Conservation (phyloP, 495 filamentous ascomycete genomes). For the Patellaria atrata region DNA sequence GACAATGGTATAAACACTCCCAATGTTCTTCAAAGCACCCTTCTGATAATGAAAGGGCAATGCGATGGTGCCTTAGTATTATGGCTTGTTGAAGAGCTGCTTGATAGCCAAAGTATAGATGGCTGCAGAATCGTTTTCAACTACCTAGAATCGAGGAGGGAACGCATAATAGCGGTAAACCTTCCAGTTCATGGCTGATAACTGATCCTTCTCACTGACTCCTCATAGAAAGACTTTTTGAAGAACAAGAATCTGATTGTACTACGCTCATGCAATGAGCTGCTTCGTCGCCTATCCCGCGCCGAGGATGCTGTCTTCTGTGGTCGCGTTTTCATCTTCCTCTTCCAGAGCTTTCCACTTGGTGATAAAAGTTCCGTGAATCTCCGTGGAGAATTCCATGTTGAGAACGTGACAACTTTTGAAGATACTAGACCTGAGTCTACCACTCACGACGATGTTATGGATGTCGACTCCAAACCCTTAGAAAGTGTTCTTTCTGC, state of each 20-base stretch:
- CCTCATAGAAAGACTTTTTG: conserved; percentile 50
- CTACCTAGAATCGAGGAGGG: conserved; percentile 82
- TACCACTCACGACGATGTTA: conserved; percentile 33
- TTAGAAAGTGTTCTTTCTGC: conserved; percentile 15
- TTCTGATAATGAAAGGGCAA: no score
- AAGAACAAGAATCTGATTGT: conserved; percentile 74
- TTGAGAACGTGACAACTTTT: conserved; percentile 84
- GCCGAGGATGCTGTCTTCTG: conserved; percentile 96
- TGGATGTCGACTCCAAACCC: conserved; percentile 37
- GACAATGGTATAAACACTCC: conserved; percentile 50
- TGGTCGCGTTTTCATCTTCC: conserved; percentile 89
- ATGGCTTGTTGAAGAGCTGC: conserved; percentile 83
- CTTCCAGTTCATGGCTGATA: not conserved
- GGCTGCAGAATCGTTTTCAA: conserved; percentile 85
- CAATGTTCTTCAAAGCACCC: no score
- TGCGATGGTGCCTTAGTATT: conserved; percentile 75
- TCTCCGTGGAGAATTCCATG: conserved; percentile 86
- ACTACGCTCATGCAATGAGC: conserved; percentile 84
- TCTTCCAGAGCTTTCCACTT: conserved; percentile 92
- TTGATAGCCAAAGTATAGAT: conserved; percentile 88
- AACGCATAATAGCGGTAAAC: conserved; percentile 59
- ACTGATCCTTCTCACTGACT: not conserved
- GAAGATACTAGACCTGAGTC: conserved; percentile 40
- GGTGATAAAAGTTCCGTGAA: conserved; percentile 97
- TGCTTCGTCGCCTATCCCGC: conserved; percentile 76